A percentile compares a stretch with the other conserved stretches of the same genome.
Evolutionary conservation across 2,329 filamentous ascomycete genomes (phyloP).

Genomic region (Lecanosticta acicola): DNA sequence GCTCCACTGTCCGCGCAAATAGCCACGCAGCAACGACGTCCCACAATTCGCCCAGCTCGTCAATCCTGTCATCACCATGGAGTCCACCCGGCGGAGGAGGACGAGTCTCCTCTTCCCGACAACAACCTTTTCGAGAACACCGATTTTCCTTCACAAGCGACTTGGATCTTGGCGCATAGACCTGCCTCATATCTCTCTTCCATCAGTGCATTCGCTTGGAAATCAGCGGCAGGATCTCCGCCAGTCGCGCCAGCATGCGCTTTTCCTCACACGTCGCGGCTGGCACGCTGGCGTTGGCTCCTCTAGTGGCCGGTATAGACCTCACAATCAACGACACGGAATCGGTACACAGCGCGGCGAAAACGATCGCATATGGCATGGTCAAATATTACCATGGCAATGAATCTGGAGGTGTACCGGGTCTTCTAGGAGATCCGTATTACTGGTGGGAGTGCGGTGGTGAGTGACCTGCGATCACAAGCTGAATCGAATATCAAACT

Average conservation of each 20-base stretch:
- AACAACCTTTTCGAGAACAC: neutral
- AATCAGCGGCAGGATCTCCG: neutral
- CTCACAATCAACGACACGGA: slow-evolving; percentile 28
- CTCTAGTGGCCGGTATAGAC: slow-evolving; percentile 6
- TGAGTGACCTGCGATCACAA: no score
- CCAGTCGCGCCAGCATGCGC: slow-evolving; percentile 6
- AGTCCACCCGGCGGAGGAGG: neutral
- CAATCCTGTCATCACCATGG: neutral
- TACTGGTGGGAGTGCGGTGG: slow-evolving; percentile 64
- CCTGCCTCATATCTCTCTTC: neutral
- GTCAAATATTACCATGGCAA: slow-evolving; percentile 51
- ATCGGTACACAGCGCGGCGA: slow-evolving; percentile 40
- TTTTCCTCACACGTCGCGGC: slow-evolving; percentile 6
- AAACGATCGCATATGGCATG: slow-evolving; percentile 42
- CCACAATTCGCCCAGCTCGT: neutral
- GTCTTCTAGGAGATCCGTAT: slow-evolving; percentile 56
- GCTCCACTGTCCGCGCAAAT: no score
- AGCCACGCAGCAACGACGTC: neutral
- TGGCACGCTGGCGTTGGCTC: slow-evolving; percentile 12
- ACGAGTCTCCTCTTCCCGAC: neutral
- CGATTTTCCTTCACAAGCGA: neutral
- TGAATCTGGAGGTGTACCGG: slow-evolving; percentile 45
- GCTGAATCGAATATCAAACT: slow-evolving; percentile 58
- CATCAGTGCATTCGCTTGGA: neutral
- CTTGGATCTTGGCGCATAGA: neutral